phyloP scores from a whole-genome alignment of 2,329 filamentous ascomycete genomes.

The Aspergillus floridensis region DNA sequence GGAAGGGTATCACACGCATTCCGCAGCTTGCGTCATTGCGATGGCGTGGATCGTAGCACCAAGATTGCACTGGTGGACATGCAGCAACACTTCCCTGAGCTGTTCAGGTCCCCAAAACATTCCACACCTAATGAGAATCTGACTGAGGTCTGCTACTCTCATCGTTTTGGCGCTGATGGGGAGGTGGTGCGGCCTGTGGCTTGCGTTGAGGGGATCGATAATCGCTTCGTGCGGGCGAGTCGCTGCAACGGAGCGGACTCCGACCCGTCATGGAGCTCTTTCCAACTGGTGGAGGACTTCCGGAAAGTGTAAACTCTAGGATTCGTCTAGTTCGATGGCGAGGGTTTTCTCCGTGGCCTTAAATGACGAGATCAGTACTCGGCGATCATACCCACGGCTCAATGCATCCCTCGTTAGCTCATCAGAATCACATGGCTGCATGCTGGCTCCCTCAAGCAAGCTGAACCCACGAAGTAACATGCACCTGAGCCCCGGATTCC shows the following conservation, averaged over 20 bases:
- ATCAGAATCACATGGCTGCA: too few species aligned
- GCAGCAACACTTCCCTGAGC: background rate
- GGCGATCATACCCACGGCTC: too few species aligned
- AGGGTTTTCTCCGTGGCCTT: too few species aligned
- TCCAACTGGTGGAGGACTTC: too few species aligned
- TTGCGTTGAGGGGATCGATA: conserved; percentile 13
- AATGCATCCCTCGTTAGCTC: too few species aligned
- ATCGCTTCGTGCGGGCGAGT: conserved; percentile 10
- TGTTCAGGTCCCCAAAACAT: background rate
- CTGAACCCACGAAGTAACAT: too few species aligned
- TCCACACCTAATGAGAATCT: background rate
- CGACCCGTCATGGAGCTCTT: background rate
- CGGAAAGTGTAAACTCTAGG: too few species aligned
- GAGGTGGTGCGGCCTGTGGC: conserved; percentile 13
- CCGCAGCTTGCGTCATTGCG: background rate
- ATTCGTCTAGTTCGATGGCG: too few species aligned
- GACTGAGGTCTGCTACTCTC: background rate
- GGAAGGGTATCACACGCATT: background rate
- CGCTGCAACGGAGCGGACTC: conserved; percentile 12
- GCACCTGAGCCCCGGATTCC: too few species aligned
- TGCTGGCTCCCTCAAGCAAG: too few species aligned
- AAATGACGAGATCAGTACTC: too few species aligned
- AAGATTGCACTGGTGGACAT: background rate
- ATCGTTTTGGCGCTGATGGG: conserved; percentile 5
- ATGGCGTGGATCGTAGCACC: background rate